A percentile compares a stretch with the other conserved stretches of the same genome.
These are phyloP conservation scores for Vigna angularis DNA, from an alignment of 306 rosid genomes.

Conservation along the genomic window DNA sequence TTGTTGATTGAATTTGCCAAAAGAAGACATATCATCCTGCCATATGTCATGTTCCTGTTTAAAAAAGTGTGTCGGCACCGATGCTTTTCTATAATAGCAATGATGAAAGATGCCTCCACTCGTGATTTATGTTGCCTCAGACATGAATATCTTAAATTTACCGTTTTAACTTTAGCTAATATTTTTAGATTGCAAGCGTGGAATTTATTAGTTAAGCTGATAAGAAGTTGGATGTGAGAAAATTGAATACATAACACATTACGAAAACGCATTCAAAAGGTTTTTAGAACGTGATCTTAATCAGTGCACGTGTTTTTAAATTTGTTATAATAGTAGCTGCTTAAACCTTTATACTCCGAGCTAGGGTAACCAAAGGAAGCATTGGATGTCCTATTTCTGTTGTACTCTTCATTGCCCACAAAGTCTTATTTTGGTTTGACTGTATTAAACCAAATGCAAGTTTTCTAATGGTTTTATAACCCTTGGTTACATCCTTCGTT, in stretches of 20 bases:
- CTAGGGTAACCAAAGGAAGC: constrained; percentile 36
- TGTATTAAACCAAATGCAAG: constrained; percentile 8
- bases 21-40: not conserved
- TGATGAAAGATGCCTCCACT: constrained; percentile 12
- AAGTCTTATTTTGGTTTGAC: constrained; percentile 1
- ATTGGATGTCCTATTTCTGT: constrained; percentile 16
- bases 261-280: no score
- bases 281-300: constrained; percentile 37
- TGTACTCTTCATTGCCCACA: constrained; percentile 30
- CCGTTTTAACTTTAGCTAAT: constrained; percentile 25
- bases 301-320: constrained; percentile 1
- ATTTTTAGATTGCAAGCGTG: no score
- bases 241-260: no score
- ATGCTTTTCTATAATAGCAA: constrained; percentile 30
- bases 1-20: not conserved
- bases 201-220: no score
- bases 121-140: constrained; percentile 27
- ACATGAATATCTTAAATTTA: not conserved
- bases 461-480: constrained; percentile 15
- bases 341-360: constrained; percentile 13
- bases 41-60: constrained; percentile 2
- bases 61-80: constrained; percentile 42
- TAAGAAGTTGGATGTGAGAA: no score
- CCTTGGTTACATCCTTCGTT: not conserved
- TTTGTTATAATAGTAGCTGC: not conserved